Conservation (phyloP, 2,329 filamentous ascomycete species). For the Taxawa tesnikishii region DNA sequence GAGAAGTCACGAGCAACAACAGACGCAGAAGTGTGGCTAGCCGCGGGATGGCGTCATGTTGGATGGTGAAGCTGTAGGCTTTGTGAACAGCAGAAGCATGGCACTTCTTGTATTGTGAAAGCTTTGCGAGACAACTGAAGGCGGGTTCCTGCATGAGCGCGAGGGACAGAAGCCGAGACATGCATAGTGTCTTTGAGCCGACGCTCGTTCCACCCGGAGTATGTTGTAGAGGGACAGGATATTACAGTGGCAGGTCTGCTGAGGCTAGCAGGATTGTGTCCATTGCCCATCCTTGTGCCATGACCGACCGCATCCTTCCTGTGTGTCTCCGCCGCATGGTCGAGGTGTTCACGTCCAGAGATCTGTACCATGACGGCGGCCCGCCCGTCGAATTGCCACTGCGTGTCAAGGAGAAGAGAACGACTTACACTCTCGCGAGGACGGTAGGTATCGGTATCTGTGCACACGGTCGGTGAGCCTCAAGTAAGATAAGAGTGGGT, state of each 20-base stretch:
- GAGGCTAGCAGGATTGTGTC: not conserved
- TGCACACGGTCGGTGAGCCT: constrained; percentile 6
- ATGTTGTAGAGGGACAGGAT: no score
- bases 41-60: not conserved
- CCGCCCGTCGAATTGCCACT: not conserved
- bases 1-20: not conserved
- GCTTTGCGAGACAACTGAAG: no score
- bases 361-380: not conserved
- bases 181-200: no score
- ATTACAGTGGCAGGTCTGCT: no score
- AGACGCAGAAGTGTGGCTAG: not conserved
- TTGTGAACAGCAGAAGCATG: no score
- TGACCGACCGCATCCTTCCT: not conserved
- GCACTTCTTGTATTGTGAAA: no score
- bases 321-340: not conserved
- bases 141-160: no score
- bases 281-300: not conserved
- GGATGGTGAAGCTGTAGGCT: not conserved
- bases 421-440: constrained; percentile 17
- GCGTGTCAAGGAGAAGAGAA: not conserved
- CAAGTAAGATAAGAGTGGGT: constrained; percentile 3
- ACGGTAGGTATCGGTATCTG: constrained; percentile 17
- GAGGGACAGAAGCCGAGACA: no score
- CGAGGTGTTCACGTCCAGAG: not conserved
- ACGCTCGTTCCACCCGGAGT: no score